A percentile compares a stretch with the other conserved stretches of the same genome.
These are phyloP conservation scores for Ustilago xerochloae DNA, from an alignment of 1,284 basidiomycete genomes.

Conservation along the genomic window DNA sequence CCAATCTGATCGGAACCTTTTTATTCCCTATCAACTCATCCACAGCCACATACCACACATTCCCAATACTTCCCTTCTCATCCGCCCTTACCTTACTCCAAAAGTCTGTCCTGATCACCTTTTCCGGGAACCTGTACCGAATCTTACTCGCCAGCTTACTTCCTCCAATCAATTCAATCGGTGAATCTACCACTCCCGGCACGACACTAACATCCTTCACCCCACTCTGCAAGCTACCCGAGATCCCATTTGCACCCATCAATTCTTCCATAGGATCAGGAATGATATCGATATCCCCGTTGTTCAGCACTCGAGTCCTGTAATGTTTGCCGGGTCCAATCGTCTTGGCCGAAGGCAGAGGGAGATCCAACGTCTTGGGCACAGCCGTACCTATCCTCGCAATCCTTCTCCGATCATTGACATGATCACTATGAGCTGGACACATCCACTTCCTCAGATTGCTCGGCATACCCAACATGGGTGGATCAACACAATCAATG, in stretches of 20 bases:
- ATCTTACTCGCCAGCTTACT: constrained; percentile 71
- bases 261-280: constrained; percentile 71
- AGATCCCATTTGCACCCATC: constrained; percentile 52
- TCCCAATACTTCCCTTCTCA: constrained; percentile 37
- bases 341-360: constrained; percentile 37
- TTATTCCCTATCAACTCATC: constrained; percentile 20
- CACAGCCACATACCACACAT: constrained; percentile 44
- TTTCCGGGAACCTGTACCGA: constrained; percentile 92
- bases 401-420: constrained; percentile 70
- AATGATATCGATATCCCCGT: constrained; percentile 88
- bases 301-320: constrained; percentile 80
- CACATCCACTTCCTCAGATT: constrained; percentile 97
- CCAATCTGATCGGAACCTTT: constrained; percentile 15
- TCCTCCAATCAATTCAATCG: constrained; percentile 51
- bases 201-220: constrained; percentile 69
- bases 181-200: constrained; percentile 39
- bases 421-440: constrained; percentile 88
- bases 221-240: constrained; percentile 36
- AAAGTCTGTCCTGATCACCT: constrained; percentile 90
- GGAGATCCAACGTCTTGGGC: constrained; percentile 44
- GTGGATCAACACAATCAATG: constrained; percentile 93
- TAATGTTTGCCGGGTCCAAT: constrained; percentile 75
- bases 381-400: constrained; percentile 41
- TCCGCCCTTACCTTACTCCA: constrained; percentile 73
- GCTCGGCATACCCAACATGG: constrained; percentile 84